These are phyloP conservation scores for Claviceps paspali DNA, from an alignment of 2,329 filamentous ascomycete species.

Conservation along the genomic window DNA sequence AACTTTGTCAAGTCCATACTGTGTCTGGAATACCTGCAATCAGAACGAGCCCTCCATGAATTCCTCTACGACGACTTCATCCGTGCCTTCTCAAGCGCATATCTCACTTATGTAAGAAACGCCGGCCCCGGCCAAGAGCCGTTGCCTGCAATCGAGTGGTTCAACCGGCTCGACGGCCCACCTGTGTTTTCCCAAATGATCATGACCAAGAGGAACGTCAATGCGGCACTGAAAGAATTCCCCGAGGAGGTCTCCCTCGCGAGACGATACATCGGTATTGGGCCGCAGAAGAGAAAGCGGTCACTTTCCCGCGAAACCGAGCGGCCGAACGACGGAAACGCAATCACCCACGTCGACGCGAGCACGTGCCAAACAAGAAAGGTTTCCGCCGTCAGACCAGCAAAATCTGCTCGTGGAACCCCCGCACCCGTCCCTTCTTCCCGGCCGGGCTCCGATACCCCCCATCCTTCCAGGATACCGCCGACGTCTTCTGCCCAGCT, in stretches of 20 bases:
- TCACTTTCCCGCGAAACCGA: background rate
- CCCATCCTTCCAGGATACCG: slow-evolving; percentile 8
- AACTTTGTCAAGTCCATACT: slow-evolving; percentile 31
- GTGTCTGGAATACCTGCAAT: slow-evolving; percentile 24
- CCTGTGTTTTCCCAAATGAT: slow-evolving; percentile 18
- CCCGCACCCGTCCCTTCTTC: slow-evolving; percentile 7
- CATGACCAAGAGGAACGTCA: slow-evolving; percentile 21
- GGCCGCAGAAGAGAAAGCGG: background rate
- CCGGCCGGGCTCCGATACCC: slow-evolving; percentile 7
- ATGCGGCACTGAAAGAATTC: slow-evolving; percentile 19
- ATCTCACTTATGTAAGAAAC: slow-evolving; percentile 23
- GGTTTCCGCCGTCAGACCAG: no score
- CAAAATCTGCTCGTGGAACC: background rate
- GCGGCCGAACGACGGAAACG: background rate
- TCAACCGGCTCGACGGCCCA: slow-evolving; percentile 15
- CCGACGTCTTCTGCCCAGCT: slow-evolving; percentile 8
- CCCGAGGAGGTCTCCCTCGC: slow-evolving; percentile 15
- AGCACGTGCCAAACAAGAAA: background rate
- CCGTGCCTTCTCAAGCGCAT: slow-evolving; percentile 26
- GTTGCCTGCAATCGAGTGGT: slow-evolving; percentile 28
- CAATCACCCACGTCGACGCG: slow-evolving; percentile 4
- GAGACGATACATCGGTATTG: slow-evolving; percentile 1
- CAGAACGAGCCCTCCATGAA: slow-evolving; percentile 19
- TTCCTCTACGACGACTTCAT: slow-evolving; percentile 40
- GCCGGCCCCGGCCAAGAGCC: slow-evolving; percentile 12